Evolutionary conservation across 345 rosid species (phyloP), one percentile per base, ranked within the genome.

Genomic region (Ailanthus altissimus): DNA sequence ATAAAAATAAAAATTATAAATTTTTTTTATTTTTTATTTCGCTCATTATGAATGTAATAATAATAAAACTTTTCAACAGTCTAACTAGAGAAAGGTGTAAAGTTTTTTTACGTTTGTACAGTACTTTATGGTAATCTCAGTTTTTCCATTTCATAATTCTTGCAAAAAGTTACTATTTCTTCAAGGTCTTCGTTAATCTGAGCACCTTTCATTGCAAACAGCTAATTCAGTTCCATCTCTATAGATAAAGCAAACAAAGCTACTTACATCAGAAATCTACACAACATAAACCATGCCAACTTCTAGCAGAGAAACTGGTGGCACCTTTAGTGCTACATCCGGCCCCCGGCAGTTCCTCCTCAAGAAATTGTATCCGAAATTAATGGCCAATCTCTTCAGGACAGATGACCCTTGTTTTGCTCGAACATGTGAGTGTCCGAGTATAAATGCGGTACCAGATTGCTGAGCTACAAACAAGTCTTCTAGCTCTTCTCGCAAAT

Each of bases 211-310:
- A 23, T 40, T 50, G 32, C 14, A 38, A 18, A 38, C 12, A 20
- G 21, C 75, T 71, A 53, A 21, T 43, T 42, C 36, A 50, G 36
- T 60, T 77, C 32, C 32, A 50, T 56, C 63, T 38, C 69, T 28
- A 46, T 15, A 56, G 21, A 75, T 60, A 46, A 32, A 42, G 67
- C 42, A 49, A 16, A 49, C 62, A 46, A 56, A 70, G 61, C 50
- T 47, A 74, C 77, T 75, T 65, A 23, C 26, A 51, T 26, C 23
- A 72, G 43, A 67, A 57, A 72, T 60, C 78, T 78, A 92, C 69
- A 96, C 87, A 70, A 96, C 89, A 82, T 96, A 96, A 78, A 96
- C 95, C 98, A 97, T 97, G 63, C 99, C 99, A 0, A 97, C 99
- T 84, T 97, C 97, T 57, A 97, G 79, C 40, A 88, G 88, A 26